Conservation (phyloP, 768 basidiomycete genomes). For the Fibroporia radiculosa region DNA sequence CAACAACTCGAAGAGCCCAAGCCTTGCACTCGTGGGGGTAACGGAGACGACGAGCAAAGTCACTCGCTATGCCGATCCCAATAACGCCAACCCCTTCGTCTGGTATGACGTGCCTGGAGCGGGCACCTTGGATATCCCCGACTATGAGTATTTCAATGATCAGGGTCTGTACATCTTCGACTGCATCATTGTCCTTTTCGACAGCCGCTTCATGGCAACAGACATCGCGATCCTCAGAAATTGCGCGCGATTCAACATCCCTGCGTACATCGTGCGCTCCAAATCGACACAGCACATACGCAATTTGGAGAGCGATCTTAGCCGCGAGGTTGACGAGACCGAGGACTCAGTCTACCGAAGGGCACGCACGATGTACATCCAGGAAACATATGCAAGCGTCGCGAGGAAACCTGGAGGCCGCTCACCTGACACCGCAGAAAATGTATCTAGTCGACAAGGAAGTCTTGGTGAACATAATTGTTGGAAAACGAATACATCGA, state of each 20-base stretch:
- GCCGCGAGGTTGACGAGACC: neutral
- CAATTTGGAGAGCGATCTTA: neutral
- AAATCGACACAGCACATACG: slow-evolving; percentile 1
- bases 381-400: neutral
- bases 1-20: neutral
- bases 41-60: neutral
- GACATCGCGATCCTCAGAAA: slow-evolving; percentile 4
- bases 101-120: slow-evolving; percentile 3
- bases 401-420: neutral
- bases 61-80: slow-evolving; percentile 1
- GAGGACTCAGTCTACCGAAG: neutral
- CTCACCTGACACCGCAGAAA: neutral
- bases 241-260: neutral
- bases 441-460: neutral
- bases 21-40: neutral
- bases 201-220: slow-evolving; percentile 1
- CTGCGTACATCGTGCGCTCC: slow-evolving; percentile 5
- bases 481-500: neutral
- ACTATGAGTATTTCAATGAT: neutral
- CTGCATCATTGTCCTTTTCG: neutral
- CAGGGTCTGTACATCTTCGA: slow-evolving; percentile 1
- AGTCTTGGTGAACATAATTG: neutral
- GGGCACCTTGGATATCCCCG: neutral
- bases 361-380: neutral
- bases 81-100: slow-evolving; percentile 2